Percentiles rank a stretch among this genome's conserved stretches.
phyloP scores from a whole-genome alignment of 75 land plant species.

The Pinus albicaulis region DNA sequence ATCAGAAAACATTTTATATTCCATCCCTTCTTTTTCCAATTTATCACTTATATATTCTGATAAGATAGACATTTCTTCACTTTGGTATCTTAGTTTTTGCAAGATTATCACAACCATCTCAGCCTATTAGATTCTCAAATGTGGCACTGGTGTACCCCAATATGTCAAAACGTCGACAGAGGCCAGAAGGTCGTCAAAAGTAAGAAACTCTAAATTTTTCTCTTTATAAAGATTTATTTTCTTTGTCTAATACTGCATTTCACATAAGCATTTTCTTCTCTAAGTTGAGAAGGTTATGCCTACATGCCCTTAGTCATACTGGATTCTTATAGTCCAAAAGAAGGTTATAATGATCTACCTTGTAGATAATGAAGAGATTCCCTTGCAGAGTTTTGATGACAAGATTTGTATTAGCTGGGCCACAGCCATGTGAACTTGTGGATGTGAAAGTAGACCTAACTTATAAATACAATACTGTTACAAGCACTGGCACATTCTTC shows the following conservation, averaged over 20 bases:
- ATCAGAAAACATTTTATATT: no score
- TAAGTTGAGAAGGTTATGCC: not conserved
- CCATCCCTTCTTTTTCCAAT: not conserved
- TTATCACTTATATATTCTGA: not conserved
- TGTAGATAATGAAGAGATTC: not conserved
- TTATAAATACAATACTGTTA: slow-evolving; percentile 37
- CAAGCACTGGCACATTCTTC: slow-evolving; percentile 28
- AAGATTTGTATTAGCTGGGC: slow-evolving; percentile 42
- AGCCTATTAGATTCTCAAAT: slow-evolving; percentile 31
- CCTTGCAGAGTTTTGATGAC: slow-evolving; percentile 32
- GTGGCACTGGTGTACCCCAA: slow-evolving; percentile 38
- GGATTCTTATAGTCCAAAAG: no score
- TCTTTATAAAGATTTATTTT: not conserved
- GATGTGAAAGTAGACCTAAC: slow-evolving; percentile 47
- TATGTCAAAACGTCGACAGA: slow-evolving; percentile 4
- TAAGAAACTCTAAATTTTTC: not conserved
- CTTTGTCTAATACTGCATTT: not conserved
- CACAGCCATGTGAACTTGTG: slow-evolving; percentile 50
- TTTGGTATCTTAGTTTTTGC: slow-evolving; percentile 32
- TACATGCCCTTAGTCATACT: no score
- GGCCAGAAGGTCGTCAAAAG: slow-evolving; percentile 20
- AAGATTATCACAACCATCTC: slow-evolving; percentile 50
- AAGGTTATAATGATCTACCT: not conserved
- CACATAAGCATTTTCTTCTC: slow-evolving; percentile 6
- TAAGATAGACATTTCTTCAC: not conserved